Base-by-base conservation (phyloP, 2,329 filamentous ascomycete species). In the Myriangium duriaei region DNA sequence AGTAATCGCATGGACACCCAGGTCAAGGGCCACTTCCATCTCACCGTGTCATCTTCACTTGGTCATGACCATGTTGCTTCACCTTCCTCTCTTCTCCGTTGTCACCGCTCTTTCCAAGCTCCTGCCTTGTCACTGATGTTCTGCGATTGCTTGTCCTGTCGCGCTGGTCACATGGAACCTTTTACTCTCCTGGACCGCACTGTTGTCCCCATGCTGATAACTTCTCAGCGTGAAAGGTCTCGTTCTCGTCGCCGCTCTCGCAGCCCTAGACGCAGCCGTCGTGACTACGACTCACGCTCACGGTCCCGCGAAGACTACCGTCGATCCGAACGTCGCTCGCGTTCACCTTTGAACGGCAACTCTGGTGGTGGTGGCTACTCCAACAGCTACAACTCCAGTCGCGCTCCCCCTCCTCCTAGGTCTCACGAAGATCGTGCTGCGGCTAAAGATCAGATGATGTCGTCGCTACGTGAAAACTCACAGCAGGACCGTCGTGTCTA, bases 401-500 rank as follows among this genome's bases (percentile, higher is more conserved):
- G 38, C 21, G 39, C 31, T 37, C 18, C 37, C 14, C 52, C 52
- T 36, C 52, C 57, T 39, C 36, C 46, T 13, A 78, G 87, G 63
- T 78, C 76, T 42, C 83, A 77, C 64, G 88, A 96, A 62, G 86
- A 94, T 55, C 79, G 86, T 54, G 69, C 75, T 46, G 77, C 72
- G 46, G 81, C 81, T 54, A 87, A 91, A 64, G 86, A 94, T 64
- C 80, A 86, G 61, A 95, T 93, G 85, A 92, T 96, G 84, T 81
- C 78, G 64, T 86, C 76, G 58, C 80, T 95, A 53, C 80, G 86
- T 58, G 91, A 96, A 57, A 81, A 83, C 32, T 96, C 91, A 45
- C 91, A 96, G 62, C 91, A 98, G 67, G 91, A 98, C 72, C 88
- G 91, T 58, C 87, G 91, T 50, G 91, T 98, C 75, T 98, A 98